Conservation (phyloP, 371 early-diverging fungal species). For the Coemansia sp. region DNA sequence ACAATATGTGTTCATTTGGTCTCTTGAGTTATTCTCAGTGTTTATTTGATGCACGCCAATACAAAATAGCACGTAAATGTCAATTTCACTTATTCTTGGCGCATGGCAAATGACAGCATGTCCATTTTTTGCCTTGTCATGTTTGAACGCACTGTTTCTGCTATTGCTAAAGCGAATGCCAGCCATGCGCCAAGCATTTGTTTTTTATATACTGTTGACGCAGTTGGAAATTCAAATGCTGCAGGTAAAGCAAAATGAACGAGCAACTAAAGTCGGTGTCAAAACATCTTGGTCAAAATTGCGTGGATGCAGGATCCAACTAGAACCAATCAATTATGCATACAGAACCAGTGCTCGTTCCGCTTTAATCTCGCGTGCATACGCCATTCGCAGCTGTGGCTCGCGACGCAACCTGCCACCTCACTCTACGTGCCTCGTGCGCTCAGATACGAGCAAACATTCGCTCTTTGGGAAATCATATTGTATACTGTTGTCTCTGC, state of each 20-base stretch:
- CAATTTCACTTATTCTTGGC: not conserved
- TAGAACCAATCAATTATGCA: not conserved
- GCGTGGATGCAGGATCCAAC: not conserved
- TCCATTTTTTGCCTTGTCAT: not conserved
- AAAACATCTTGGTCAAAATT: not conserved
- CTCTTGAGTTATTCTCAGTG: not conserved
- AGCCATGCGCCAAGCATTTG: not conserved
- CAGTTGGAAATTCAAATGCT: not conserved
- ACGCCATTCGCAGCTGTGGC: not conserved
- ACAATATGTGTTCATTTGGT: not conserved
- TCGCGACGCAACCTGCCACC: not conserved
- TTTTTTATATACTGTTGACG: not conserved
- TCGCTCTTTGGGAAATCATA: not conserved
- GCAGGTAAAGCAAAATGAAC: not conserved
- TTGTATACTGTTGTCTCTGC: not conserved
- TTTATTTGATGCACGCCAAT: not conserved
- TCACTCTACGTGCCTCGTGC: not conserved
- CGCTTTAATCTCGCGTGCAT: constrained; percentile 1
- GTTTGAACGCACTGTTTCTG: not conserved
- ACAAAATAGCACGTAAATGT: not conserved
- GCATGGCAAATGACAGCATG: not conserved
- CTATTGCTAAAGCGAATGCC: not conserved
- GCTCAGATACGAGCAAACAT: not conserved
- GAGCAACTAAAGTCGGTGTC: not conserved
- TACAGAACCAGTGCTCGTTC: not conserved